Conservation (phyloP, 2,329 filamentous ascomycete genomes). For the Colletotrichum sp. region DNA sequence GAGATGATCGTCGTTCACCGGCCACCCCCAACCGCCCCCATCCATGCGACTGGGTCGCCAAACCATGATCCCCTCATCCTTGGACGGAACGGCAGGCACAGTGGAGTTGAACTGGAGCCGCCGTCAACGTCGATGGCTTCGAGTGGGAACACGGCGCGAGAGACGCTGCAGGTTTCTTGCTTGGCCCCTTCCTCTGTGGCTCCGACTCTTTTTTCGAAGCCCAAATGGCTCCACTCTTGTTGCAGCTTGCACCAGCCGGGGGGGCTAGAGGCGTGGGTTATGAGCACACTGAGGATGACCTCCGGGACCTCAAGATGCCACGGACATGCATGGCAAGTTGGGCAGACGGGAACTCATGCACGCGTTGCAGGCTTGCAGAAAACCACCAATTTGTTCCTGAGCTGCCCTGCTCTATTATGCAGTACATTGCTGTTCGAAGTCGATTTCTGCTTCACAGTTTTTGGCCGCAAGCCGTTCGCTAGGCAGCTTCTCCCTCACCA, state of each 20-base stretch:
- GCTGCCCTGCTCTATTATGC: neutral
- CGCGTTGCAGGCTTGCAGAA: neutral
- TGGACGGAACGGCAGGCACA: neutral
- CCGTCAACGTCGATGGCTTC: neutral
- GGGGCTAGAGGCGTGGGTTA: neutral
- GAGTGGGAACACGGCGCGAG: constrained; percentile 3
- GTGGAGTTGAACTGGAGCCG: constrained; percentile 3
- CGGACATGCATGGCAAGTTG: neutral
- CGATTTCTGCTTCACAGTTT: neutral
- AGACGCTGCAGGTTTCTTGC: neutral
- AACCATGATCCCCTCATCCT: neutral
- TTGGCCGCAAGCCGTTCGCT: neutral
- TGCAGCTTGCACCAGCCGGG: constrained; percentile 3
- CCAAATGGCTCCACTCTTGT: neutral
- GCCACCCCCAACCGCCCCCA: neutral
- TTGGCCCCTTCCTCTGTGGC: neutral
- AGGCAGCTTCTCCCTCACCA: neutral
- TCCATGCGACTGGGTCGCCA: neutral
- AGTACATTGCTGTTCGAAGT: neutral
- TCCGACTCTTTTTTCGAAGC: neutral
- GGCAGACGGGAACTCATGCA: neutral
- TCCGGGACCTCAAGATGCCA: neutral
- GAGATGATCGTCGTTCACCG: constrained; percentile 6
- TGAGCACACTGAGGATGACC: neutral
- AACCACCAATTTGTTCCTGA: neutral